These are phyloP conservation scores for Agastache rugosa DNA, from an alignment of 257 asterid species.

Conservation along the genomic window DNA sequence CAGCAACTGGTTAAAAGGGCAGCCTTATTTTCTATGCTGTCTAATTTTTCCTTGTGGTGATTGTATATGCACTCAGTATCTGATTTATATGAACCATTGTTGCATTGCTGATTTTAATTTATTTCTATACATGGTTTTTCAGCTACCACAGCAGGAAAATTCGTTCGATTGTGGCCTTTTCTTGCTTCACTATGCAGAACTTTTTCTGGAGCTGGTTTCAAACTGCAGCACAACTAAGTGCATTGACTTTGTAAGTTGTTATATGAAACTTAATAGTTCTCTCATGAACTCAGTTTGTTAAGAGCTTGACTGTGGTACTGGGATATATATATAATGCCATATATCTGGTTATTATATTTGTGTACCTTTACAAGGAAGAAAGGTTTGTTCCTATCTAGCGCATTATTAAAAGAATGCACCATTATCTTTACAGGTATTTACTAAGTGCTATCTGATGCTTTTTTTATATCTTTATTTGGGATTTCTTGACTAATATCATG, in stretches of 20 bases:
- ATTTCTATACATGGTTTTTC: slow-evolving; percentile 42
- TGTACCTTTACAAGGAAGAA: slow-evolving; percentile 12
- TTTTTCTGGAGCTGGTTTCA: slow-evolving; percentile 68
- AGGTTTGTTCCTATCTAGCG: not conserved
- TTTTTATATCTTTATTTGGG: not conserved
- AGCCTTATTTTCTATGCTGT: slow-evolving; percentile 14
- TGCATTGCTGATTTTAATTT: slow-evolving; percentile 24
- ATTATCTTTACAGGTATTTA: not conserved
- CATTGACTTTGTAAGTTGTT: slow-evolving; percentile 63
- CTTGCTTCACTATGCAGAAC: slow-evolving; percentile 86
- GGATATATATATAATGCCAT: not conserved
- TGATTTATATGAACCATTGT: not conserved
- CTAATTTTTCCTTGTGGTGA: slow-evolving; percentile 22
- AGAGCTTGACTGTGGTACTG: slow-evolving; percentile 2
- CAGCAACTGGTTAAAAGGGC: slow-evolving; percentile 10
- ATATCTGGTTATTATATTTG: not conserved
- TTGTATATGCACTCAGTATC: slow-evolving; percentile 16
- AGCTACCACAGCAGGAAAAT: slow-evolving; percentile 95
- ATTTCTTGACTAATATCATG: slow-evolving; percentile 4
- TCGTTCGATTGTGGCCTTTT: slow-evolving; percentile 90
- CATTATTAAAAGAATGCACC: not conserved
- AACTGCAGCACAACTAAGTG: slow-evolving; percentile 44
- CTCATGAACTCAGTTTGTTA: slow-evolving; percentile 7
- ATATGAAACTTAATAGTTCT: slow-evolving; percentile 20
- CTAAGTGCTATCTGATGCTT: slow-evolving; percentile 4